phyloP scores from a whole-genome alignment of 495 filamentous ascomycete species.

The Peziza echinospora region DNA sequence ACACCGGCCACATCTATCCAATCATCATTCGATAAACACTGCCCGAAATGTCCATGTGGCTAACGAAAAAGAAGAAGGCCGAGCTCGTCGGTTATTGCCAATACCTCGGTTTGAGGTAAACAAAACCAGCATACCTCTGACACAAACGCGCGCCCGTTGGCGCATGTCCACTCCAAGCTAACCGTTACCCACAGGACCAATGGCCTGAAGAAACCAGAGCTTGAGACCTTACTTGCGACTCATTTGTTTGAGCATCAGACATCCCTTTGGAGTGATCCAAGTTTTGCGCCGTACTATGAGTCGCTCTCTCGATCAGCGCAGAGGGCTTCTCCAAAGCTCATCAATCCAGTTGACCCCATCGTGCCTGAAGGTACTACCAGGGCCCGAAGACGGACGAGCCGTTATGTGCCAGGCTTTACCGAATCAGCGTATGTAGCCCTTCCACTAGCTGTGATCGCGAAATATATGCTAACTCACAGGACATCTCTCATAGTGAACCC shows the following conservation, averaged over 20 bases:
- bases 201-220: constrained; percentile 55
- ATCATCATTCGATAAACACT: not conserved
- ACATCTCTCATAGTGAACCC: too few relatives aligned
- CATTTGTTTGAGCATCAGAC: constrained; percentile 45
- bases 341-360: not conserved
- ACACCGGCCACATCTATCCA: not conserved
- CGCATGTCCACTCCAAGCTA: constrained; percentile 9
- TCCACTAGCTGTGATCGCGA: not conserved
- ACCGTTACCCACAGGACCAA: constrained; percentile 34
- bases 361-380: constrained; percentile 7
- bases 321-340: constrained; percentile 22
- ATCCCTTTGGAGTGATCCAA: constrained; percentile 37
- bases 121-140: constrained; percentile 5
- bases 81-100: constrained; percentile 58
- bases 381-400: constrained; percentile 16
- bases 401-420: constrained; percentile 5
- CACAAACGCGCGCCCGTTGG: constrained; percentile 1
- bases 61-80: constrained; percentile 63
- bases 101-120: constrained; percentile 45
- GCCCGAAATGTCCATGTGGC: constrained; percentile 29
- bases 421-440: constrained; percentile 10
- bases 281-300: constrained; percentile 55
- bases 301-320: constrained; percentile 30
- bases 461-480: too few relatives aligned
- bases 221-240: constrained; percentile 53